A percentile compares a stretch with the other conserved stretches of the same genome.
These are phyloP conservation scores for Vaccinium macrocarpon DNA, from an alignment of 148 eudicot species.

Conservation along the genomic window DNA sequence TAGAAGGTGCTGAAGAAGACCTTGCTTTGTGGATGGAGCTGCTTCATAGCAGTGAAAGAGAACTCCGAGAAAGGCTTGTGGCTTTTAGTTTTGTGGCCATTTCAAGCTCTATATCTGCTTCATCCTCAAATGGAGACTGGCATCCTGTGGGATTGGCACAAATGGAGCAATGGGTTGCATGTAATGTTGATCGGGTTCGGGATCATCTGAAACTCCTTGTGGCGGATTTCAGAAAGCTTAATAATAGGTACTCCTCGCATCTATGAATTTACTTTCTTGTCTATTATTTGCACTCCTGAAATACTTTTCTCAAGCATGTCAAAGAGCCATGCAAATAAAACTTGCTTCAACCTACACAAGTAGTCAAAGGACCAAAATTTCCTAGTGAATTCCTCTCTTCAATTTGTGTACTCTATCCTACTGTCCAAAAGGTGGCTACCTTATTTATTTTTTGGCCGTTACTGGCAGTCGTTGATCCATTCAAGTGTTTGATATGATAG, in stretches of 20 bases:
- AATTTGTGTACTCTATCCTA: neutral
- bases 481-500: neutral
- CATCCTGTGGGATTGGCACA: slow-evolving; percentile 55
- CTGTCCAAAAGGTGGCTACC: neutral
- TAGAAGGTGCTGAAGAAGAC: slow-evolving; percentile 29
- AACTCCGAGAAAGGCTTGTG: slow-evolving; percentile 76
- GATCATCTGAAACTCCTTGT: slow-evolving; percentile 45
- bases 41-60: slow-evolving; percentile 52
- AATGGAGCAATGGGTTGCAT: slow-evolving; percentile 67
- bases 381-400: neutral
- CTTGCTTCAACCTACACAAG: neutral
- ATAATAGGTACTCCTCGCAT: slow-evolving; percentile 44
- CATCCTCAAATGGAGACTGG: slow-evolving; percentile 33
- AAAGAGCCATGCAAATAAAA: neutral
- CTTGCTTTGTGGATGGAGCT: slow-evolving; percentile 53
- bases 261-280: neutral
- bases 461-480: neutral
- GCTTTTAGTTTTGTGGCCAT: slow-evolving; percentile 48
- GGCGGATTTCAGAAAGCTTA: slow-evolving; percentile 40
- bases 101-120: slow-evolving; percentile 17
- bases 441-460: neutral
- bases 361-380: neutral
- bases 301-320: neutral
- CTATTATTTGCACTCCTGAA: neutral
- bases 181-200: slow-evolving; percentile 31